Conservation (phyloP, 2,329 filamentous ascomycete species). For the Claviceps arundinis region DNA sequence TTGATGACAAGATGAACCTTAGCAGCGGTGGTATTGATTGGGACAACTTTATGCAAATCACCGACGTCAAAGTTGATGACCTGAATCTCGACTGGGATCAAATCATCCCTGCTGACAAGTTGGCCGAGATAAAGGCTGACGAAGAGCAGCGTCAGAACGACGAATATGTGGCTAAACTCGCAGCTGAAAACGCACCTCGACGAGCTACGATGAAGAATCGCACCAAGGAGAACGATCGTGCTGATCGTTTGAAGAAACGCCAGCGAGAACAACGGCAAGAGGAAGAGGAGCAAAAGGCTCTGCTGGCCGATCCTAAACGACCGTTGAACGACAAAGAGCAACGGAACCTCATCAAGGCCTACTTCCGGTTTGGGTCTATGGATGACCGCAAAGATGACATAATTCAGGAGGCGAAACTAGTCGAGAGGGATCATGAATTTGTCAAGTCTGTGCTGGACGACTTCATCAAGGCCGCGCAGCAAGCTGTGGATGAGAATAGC, state of each 20-base stretch:
- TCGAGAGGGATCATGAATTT: constrained; percentile 69
- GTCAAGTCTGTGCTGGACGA: constrained; percentile 65
- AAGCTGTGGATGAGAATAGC: constrained; percentile 52
- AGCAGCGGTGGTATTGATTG: constrained; percentile 75
- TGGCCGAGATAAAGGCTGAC: constrained; percentile 79
- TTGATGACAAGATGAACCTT: constrained; percentile 80
- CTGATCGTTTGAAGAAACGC: constrained; percentile 54
- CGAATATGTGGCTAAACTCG: constrained; percentile 65
- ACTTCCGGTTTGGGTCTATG: constrained; percentile 81
- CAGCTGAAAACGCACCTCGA: constrained; percentile 76
- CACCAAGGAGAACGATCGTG: constrained; percentile 46
- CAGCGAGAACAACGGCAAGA: constrained; percentile 53
- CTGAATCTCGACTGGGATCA: constrained; percentile 83
- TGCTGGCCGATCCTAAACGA: constrained; percentile 72
- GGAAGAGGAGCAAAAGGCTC: constrained; percentile 58
- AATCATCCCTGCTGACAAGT: constrained; percentile 88
- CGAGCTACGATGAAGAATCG: constrained; percentile 50
- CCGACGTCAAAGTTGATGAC: constrained; percentile 88
- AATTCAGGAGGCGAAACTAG: constrained; percentile 71
- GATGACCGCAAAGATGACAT: constrained; percentile 82
- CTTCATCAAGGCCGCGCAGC: constrained; percentile 46
- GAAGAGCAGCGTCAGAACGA: constrained; percentile 77
- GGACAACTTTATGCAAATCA: constrained; percentile 96
- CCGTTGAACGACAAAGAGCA: constrained; percentile 87
- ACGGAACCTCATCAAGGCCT: constrained; percentile 79